Base-by-base conservation (phyloP, 257 asterid genomes). In the Forsythia suspensa region DNA sequence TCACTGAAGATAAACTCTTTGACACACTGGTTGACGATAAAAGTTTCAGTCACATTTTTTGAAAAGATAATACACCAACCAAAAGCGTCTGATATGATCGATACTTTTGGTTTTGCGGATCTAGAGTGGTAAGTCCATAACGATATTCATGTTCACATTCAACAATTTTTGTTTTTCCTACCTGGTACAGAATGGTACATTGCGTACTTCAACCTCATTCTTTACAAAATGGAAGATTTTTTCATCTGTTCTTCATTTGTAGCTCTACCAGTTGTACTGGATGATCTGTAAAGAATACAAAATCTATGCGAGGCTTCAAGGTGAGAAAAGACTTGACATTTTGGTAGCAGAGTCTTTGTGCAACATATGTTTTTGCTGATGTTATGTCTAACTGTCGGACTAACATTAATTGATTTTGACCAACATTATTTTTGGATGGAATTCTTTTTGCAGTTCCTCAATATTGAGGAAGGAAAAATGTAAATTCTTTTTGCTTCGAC, bases 61-160 rank as follows among this genome's bases (percentile, higher is more conserved):
- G 90, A 87, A 20, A 84, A 82, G 81, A 73, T 88, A 24, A 83
- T 89, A 70, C 80, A 66, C 77, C 89, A 89, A 42, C 92, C 92
- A 6, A 89, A 83, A 72, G 88, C 80, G 71, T 82, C 84, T 39
- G 87, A 86, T 29, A 79, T 87, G 44, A 72, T 85, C 8, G 74
- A 77, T 21, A 83, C 75, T 18, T 88, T 82, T 34, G 83, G 80
- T 51, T 80, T 55, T 15, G 77, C 63, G 34, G 83, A 76, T 40
- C 66, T 11, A 18, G 29, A 66, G 46, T 52, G 15, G 48, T 59
- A 15, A 37, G 57, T 8, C 77, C 52, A n/a, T n/a, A 55, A 2
- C 2, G 29, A 55, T 7, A n/a, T 7, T 55, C 29, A 0, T 7
- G 9, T 18, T 55, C 20, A n/a, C 52, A 69, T n/a, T 36, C 44